These are phyloP conservation scores for Circinella minor DNA, from an alignment of 371 early-diverging fungal genomes.

Conservation along the genomic window DNA sequence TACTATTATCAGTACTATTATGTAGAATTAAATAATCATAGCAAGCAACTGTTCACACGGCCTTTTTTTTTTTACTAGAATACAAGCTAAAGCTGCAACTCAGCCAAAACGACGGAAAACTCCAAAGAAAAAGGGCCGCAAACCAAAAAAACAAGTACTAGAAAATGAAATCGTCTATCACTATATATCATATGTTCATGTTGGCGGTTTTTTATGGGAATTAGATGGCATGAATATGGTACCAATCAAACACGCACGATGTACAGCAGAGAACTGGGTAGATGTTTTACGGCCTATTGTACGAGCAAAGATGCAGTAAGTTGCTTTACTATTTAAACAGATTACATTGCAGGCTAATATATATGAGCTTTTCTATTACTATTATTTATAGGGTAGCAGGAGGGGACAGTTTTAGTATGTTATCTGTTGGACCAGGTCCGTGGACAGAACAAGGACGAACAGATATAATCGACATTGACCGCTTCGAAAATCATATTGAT, in stretches of 20 bases:
- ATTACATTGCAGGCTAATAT: too few relatives aligned
- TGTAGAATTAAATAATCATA: not conserved
- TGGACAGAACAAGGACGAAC: not conserved
- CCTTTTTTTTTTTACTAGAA: not conserved
- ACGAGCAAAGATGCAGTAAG: constrained; percentile 8
- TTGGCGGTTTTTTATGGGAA: constrained; percentile 42
- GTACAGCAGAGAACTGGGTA: not conserved
- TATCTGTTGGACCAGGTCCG: constrained; percentile 5
- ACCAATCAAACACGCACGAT: constrained; percentile 23
- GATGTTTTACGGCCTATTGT: constrained; percentile 4
- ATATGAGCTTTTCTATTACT: too few relatives aligned
- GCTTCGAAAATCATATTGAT: not conserved
- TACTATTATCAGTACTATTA: not conserved
- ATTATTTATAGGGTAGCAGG: not conserved
- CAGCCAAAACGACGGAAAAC: constrained; percentile 12
- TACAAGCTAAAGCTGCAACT: constrained; percentile 13
- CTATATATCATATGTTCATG: constrained; percentile 35
- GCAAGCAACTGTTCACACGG: not conserved
- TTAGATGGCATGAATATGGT: constrained; percentile 41
- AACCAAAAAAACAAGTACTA: constrained; percentile 14
- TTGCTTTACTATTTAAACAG: not conserved
- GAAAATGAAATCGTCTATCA: constrained; percentile 30
- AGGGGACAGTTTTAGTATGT: not conserved
- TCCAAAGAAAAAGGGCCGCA: constrained; percentile 10
- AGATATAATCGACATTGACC: not conserved